Evolutionary conservation across 805 yeast species (phyloP).

Genomic region (Metschnikowia lunata): DNA sequence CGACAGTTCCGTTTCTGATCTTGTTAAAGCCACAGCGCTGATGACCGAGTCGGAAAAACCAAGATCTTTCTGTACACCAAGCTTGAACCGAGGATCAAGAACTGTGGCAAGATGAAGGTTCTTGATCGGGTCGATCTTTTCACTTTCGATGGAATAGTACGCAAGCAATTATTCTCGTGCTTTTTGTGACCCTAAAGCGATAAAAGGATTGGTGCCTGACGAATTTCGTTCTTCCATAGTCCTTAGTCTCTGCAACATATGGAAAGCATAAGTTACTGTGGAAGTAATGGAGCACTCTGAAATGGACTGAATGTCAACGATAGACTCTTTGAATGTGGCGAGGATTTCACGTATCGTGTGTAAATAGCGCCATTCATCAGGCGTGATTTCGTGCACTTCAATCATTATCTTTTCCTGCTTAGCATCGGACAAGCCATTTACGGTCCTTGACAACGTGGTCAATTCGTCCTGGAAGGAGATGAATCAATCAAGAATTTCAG

Average conservation of each 20-base stretch:
- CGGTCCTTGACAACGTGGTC: neutral
- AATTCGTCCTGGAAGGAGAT: conserved; percentile 1
- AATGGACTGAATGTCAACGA: neutral
- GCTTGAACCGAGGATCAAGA: neutral
- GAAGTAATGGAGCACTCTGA: neutral
- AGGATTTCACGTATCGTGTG: neutral
- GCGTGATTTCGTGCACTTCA: conserved; percentile 5
- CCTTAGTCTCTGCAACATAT: neutral
- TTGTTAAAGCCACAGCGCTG: conserved; percentile 35
- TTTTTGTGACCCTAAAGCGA: neutral
- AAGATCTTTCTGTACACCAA: too few species aligned
- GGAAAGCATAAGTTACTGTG: neutral
- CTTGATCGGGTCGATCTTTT: neutral
- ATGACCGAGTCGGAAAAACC: too few species aligned
- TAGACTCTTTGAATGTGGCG: neutral
- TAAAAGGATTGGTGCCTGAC: neutral
- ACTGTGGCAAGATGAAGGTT: neutral
- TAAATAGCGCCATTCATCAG: conserved; percentile 1
- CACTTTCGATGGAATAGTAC: neutral
- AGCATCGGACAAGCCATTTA: neutral
- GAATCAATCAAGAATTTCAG: conserved; percentile 1
- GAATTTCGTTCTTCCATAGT: neutral
- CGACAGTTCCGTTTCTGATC: conserved; percentile 27
- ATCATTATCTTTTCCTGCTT: neutral
- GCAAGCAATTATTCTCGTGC: neutral